phyloP scores from a whole-genome alignment of 2,329 filamentous ascomycete genomes.

The Trichoderma atrobrunneum region DNA sequence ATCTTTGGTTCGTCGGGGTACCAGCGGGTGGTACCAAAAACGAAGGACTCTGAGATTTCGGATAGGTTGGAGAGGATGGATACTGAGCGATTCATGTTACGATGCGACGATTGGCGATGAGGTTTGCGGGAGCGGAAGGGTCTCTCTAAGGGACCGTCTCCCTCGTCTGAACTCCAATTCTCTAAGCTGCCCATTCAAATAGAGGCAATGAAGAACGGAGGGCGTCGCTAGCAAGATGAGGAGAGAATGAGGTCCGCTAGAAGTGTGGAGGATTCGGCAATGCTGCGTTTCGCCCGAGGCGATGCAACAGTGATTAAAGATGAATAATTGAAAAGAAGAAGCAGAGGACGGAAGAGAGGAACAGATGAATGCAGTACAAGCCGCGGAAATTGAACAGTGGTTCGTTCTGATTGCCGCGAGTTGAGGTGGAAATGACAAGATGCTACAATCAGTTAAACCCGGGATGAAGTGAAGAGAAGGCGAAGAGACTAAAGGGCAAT shows the following conservation, averaged over 20 bases:
- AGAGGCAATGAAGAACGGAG: not conserved
- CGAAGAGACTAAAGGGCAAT: not conserved
- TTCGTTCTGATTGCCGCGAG: not conserved
- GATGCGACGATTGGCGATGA: constrained; percentile 42
- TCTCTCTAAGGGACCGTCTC: constrained; percentile 41
- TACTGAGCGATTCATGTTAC: constrained; percentile 42
- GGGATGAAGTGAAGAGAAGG: not conserved
- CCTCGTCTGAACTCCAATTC: constrained; percentile 2
- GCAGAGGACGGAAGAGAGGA: not conserved
- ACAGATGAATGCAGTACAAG: not conserved
- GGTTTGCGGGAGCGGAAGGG: constrained; percentile 50
- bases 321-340: not conserved
- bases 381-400: not conserved
- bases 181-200: constrained; percentile 2
- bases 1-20: not conserved
- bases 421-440: not conserved
- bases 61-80: constrained; percentile 50
- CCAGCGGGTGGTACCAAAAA: not conserved
- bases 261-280: not conserved
- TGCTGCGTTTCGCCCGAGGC: not conserved
- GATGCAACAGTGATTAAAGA: not conserved
- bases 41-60: constrained; percentile 16
- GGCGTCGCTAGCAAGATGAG: not conserved
- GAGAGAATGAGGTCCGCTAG: not conserved
- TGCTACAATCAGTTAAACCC: not conserved